A percentile compares a stretch with the other conserved stretches of the same genome.
Conservation (phyloP, 163 green algal genomes). For the Prototheca stagnorum region DNA sequence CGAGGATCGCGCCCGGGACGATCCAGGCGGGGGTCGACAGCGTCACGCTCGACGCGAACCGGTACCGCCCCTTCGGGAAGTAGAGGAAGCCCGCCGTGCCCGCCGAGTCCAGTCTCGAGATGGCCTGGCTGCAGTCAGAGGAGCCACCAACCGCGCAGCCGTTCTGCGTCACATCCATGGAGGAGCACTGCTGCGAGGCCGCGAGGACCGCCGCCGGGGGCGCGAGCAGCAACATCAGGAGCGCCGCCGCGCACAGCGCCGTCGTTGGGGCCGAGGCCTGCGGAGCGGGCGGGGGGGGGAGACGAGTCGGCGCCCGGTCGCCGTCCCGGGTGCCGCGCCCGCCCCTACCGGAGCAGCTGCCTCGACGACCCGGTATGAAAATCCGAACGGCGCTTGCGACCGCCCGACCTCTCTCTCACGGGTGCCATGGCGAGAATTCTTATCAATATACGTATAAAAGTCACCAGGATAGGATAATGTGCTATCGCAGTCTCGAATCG, state of each 20-base stretch:
- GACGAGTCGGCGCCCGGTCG: no score
- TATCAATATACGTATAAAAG: no score
- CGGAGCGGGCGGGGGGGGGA: neutral
- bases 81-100: constrained; percentile 5
- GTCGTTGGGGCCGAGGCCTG: neutral
- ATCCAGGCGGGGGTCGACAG: constrained; percentile 4
- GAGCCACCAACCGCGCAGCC: constrained; percentile 1
- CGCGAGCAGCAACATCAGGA: no score
- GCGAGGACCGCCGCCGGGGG: no score
- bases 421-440: no score
- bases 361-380: no score
- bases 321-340: no score
- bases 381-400: no score
- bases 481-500: no score
- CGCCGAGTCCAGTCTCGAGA: constrained; percentile 6
- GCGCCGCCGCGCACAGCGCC: neutral
- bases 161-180: neutral
- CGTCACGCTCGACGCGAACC: constrained; percentile 1
- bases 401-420: no score
- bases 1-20: constrained; percentile 3
- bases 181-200: constrained; percentile 3
- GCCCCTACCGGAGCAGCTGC: no score
- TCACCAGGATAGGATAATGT: no score
- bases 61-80: constrained; percentile 6
- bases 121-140: neutral